Percentiles rank a stretch among this genome's conserved stretches.
These are phyloP conservation scores for Phytophthora litchii DNA, from an alignment of 352 stramenopile species.

Conservation along the genomic window DNA sequence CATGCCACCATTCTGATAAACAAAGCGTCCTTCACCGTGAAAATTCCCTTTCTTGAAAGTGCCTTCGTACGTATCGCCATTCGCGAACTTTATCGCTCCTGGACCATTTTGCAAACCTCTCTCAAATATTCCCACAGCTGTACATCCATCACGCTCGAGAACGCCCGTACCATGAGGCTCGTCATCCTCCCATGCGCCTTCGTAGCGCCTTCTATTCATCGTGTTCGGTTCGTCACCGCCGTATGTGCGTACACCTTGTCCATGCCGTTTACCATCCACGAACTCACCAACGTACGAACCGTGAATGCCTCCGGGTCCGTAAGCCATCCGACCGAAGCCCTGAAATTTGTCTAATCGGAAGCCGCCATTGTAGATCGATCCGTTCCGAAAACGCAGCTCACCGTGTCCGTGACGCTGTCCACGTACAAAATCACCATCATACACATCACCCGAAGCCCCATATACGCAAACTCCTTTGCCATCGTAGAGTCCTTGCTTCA, in stretches of 20 bases:
- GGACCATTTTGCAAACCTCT: slow-evolving; percentile 59
- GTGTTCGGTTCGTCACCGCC: slow-evolving; percentile 35
- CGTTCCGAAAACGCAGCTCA: slow-evolving; percentile 51
- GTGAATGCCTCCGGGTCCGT: slow-evolving; percentile 44
- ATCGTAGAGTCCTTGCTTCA: slow-evolving; percentile 56
- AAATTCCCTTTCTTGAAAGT: slow-evolving; percentile 51
- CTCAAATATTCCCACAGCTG: slow-evolving; percentile 65
- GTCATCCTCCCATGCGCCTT: slow-evolving; percentile 72
- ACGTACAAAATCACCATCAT: slow-evolving; percentile 67
- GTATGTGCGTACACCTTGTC: slow-evolving; percentile 68
- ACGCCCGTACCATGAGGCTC: slow-evolving; percentile 62
- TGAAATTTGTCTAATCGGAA: slow-evolving; percentile 62
- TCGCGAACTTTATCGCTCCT: slow-evolving; percentile 57
- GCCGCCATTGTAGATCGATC: slow-evolving; percentile 60
- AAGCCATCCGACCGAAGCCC: slow-evolving; percentile 62
- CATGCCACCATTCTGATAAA: slow-evolving; percentile 53
- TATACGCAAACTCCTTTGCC: slow-evolving; percentile 65
- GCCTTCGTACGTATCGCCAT: slow-evolving; percentile 78
- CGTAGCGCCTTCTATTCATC: slow-evolving; percentile 44
- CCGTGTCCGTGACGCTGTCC: slow-evolving; percentile 65
- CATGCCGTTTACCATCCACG: slow-evolving; percentile 54
- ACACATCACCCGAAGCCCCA: slow-evolving; percentile 60
- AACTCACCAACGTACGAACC: slow-evolving; percentile 75
- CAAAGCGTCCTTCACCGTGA: slow-evolving; percentile 49
- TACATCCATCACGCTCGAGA: slow-evolving; percentile 54